Conservation (phyloP, 306 rosid genomes). For the Gastrolobium bilobum region DNA sequence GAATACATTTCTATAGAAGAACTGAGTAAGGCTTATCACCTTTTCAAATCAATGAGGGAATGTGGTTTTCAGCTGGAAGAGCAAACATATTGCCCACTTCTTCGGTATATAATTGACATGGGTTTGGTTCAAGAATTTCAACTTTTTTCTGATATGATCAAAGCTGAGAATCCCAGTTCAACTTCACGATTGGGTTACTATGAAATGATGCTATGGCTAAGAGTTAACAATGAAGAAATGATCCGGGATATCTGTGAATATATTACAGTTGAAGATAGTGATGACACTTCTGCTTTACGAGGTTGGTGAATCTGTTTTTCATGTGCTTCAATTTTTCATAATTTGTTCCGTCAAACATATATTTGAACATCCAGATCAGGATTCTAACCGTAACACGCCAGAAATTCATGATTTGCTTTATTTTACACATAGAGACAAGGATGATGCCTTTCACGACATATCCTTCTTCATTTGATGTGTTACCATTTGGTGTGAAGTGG, state of each 20-base stretch:
- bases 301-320: conserved; percentile 58
- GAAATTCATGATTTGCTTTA: conserved; percentile 34
- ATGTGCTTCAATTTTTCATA: neutral
- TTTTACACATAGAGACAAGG: conserved; percentile 15
- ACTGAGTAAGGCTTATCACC: conserved; percentile 61
- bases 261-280: conserved; percentile 55
- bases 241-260: conserved; percentile 72
- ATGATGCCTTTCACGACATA: conserved; percentile 24
- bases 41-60: conserved; percentile 69
- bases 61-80: conserved; percentile 69
- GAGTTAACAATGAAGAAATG: conserved; percentile 69
- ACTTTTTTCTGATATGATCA: conserved; percentile 63
- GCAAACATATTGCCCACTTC: conserved; percentile 69
- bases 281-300: conserved; percentile 58
- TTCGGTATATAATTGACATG: conserved; percentile 72
- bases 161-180: conserved; percentile 60
- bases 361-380: conserved; percentile 10
- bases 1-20: conserved; percentile 63
- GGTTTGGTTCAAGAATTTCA: conserved; percentile 75
- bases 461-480: conserved; percentile 35
- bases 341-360: conserved; percentile 8
- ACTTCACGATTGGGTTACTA: conserved; percentile 79
- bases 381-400: conserved; percentile 23
- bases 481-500: conserved; percentile 27
- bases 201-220: conserved; percentile 81